Conservation (phyloP, 805 yeast species). For the Wickerhamiella allomyrinae region DNA sequence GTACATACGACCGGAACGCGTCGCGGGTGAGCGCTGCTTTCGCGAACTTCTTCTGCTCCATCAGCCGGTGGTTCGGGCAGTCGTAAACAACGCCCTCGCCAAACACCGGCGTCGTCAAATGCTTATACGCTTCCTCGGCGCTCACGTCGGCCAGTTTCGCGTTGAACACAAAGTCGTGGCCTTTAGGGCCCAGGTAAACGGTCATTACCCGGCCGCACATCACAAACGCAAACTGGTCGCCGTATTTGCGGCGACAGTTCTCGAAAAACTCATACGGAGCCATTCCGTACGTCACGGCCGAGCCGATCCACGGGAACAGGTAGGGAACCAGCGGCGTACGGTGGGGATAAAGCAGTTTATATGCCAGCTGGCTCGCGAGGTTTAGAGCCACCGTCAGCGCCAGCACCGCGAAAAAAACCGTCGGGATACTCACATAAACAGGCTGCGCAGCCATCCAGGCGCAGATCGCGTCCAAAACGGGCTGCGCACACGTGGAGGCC, state of each 20-base stretch:
- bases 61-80: slow-evolving; percentile 81
- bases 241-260: slow-evolving; percentile 63
- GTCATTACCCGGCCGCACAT: slow-evolving; percentile 87
- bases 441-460: slow-evolving; percentile 10
- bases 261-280: slow-evolving; percentile 85
- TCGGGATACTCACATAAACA: slow-evolving; percentile 17
- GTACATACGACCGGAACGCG: slow-evolving; percentile 74
- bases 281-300: slow-evolving; percentile 80
- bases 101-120: slow-evolving; percentile 97
- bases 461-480: not conserved
- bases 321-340: slow-evolving; percentile 83
- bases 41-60: slow-evolving; percentile 98
- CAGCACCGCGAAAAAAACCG: slow-evolving; percentile 7
- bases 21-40: slow-evolving; percentile 79
- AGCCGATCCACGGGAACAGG: slow-evolving; percentile 93
- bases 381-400: slow-evolving; percentile 18
- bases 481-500: not conserved
- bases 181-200: slow-evolving; percentile 91
- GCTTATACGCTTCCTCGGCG: slow-evolving; percentile 93
- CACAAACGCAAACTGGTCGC: slow-evolving; percentile 85
- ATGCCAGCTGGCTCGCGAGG: slow-evolving; percentile 23
- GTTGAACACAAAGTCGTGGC: slow-evolving; percentile 91
- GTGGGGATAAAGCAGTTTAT: slow-evolving; percentile 31
- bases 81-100: slow-evolving; percentile 97
- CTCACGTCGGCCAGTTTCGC: slow-evolving; percentile 79